phyloP scores from a whole-genome alignment of 106 monocot genomes.

The Acorus gramineus region DNA sequence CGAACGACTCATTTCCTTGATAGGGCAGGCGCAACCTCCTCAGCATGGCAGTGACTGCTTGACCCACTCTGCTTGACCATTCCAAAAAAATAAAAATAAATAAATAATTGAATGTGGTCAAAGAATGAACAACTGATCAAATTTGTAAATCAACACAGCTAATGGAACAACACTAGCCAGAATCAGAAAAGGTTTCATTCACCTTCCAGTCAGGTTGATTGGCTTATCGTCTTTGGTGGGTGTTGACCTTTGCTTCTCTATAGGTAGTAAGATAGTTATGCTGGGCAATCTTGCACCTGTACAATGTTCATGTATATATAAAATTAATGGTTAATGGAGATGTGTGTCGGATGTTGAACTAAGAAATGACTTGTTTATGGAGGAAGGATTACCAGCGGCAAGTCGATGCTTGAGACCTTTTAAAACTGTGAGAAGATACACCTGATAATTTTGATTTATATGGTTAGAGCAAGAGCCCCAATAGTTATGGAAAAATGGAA shows the following conservation, averaged over 20 bases:
- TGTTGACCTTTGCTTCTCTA: constrained; percentile 37
- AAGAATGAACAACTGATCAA: no score
- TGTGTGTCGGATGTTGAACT: no score
- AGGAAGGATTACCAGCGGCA: constrained; percentile 63
- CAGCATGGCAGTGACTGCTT: constrained; percentile 60
- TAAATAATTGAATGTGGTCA: background rate
- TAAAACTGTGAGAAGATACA: constrained; percentile 65
- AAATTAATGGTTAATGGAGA: no score
- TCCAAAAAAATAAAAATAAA: background rate
- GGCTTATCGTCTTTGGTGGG: constrained; percentile 38
- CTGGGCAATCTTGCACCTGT: constrained; percentile 78
- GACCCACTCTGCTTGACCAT: constrained; percentile 51
- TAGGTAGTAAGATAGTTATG: constrained; percentile 56
- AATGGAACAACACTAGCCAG: background rate
- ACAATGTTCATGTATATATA: background rate
- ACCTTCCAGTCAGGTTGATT: constrained; percentile 72
- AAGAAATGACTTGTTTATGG: no score
- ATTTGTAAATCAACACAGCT: background rate
- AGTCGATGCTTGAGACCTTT: constrained; percentile 91
- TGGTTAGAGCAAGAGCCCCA: no score
- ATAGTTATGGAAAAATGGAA: no score
- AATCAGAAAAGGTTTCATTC: background rate
- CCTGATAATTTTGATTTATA: constrained; percentile 35
- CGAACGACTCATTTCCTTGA: constrained; percentile 69
- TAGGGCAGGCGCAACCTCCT: constrained; percentile 66